Percentiles rank a stretch among this genome's conserved stretches.
Evolutionary conservation across 225 moss, liverwort and hornwort species (phyloP).

Genomic region (Physcomitrellopsis africana): DNA sequence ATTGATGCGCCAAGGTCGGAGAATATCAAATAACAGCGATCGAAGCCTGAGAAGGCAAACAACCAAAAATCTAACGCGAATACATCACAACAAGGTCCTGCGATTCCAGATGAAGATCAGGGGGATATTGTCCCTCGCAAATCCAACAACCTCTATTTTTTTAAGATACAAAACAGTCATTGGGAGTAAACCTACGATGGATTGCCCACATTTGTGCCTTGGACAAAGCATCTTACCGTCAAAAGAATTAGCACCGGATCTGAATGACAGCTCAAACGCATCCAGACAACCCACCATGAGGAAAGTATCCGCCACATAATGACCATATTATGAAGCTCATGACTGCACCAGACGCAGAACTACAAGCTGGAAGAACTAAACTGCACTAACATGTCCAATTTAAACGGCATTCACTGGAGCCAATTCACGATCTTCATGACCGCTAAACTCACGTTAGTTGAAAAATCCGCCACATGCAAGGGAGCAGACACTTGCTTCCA

Average conservation of each 20-base stretch:
- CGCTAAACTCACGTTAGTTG: not conserved
- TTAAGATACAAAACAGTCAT: no score
- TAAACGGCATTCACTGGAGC: not conserved
- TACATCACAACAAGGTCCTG: no score
- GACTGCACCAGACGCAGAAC: conserved; percentile 14
- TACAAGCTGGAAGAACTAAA: not conserved
- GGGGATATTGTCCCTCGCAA: no score
- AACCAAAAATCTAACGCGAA: no score
- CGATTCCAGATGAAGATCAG: no score
- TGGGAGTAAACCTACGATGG: not conserved
- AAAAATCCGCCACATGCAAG: not conserved
- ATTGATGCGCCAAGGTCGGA: no score
- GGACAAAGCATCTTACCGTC: not conserved
- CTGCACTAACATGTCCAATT: not conserved
- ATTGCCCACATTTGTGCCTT: not conserved
- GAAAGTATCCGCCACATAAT: not conserved
- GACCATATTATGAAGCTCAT: not conserved
- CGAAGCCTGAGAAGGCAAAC: no score
- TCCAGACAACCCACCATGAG: not conserved
- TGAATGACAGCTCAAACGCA: not conserved
- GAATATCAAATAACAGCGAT: no score
- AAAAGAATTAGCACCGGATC: not conserved
- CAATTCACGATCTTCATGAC: not conserved
- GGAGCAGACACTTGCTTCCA: no score
- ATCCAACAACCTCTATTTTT: no score